A percentile compares a stretch with the other conserved stretches of the same genome.
These are phyloP conservation scores for Penicillium silybi DNA, from an alignment of 495 filamentous ascomycete genomes.

Conservation along the genomic window DNA sequence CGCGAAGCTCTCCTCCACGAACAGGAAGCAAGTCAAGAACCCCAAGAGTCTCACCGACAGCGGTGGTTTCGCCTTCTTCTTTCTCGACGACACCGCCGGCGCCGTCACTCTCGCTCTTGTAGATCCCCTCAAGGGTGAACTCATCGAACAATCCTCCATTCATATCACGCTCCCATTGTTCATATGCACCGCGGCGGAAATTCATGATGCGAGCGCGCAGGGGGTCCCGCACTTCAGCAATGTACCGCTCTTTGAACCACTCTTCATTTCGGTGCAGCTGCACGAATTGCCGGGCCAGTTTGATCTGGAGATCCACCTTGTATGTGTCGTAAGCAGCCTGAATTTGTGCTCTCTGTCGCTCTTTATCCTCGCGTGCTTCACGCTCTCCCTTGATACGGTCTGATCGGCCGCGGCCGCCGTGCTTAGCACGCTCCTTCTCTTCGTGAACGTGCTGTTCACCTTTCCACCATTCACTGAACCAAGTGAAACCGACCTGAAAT, in stretches of 20 bases:
- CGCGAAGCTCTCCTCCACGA: slow-evolving; percentile 73
- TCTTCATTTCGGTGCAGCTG: slow-evolving; percentile 87
- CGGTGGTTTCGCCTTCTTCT: slow-evolving; percentile 88
- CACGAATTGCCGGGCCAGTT: slow-evolving; percentile 86
- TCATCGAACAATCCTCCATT: slow-evolving; percentile 83
- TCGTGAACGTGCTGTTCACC: slow-evolving; percentile 80
- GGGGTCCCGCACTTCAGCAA: slow-evolving; percentile 69
- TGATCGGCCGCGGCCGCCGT: slow-evolving; percentile 67
- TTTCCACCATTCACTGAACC: slow-evolving; percentile 96
- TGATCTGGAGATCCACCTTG: slow-evolving; percentile 88
- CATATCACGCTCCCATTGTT: slow-evolving; percentile 81
- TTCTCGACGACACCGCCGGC: slow-evolving; percentile 84
- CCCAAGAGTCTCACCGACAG: slow-evolving; percentile 85
- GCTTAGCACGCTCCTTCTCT: slow-evolving; percentile 73
- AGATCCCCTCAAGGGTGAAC: slow-evolving; percentile 91
- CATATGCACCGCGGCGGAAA: slow-evolving; percentile 68
- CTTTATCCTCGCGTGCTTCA: slow-evolving; percentile 79
- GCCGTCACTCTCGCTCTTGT: slow-evolving; percentile 88
- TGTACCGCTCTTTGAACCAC: slow-evolving; percentile 96
- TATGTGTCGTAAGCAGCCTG: slow-evolving; percentile 90
- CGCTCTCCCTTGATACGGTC: slow-evolving; percentile 69
- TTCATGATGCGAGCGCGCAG: slow-evolving; percentile 67
- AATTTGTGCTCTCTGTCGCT: slow-evolving; percentile 83
- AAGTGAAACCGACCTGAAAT: slow-evolving; percentile 94
- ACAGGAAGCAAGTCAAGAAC: slow-evolving; percentile 84